phyloP scores from a whole-genome alignment of 345 rosid species.

The Citrus glauca region DNA sequence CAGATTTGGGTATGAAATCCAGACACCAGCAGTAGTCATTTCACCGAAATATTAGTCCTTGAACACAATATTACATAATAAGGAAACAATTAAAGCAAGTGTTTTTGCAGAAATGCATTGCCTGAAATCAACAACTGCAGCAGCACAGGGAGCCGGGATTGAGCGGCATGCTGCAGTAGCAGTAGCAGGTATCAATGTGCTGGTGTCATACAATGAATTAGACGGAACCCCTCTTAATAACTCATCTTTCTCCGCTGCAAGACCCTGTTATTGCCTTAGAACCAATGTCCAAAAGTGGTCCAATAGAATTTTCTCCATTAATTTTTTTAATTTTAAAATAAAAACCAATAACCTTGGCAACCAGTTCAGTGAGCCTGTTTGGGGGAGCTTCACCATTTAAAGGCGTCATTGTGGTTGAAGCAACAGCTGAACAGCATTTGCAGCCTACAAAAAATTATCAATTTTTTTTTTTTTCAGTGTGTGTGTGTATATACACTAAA shows the following conservation, averaged over 20 bases:
- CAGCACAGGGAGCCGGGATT: constrained; percentile 38
- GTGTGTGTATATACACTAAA: not conserved
- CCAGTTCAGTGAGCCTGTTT: constrained; percentile 70
- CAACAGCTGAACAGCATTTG: constrained; percentile 73
- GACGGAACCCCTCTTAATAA: constrained; percentile 46
- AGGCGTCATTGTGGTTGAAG: constrained; percentile 80
- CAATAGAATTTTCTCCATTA: not conserved
- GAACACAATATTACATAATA: not conserved
- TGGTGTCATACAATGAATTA: constrained; percentile 34
- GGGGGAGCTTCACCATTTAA: constrained; percentile 61
- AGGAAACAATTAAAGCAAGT: not conserved
- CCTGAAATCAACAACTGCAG: constrained; percentile 60
- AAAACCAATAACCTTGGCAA: constrained; percentile 57
- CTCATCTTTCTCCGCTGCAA: constrained; percentile 77
- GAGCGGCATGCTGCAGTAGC: constrained; percentile 41
- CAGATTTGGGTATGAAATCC: not conserved
- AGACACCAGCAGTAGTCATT: not conserved
- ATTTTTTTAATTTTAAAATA: not conserved
- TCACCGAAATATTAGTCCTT: not conserved
- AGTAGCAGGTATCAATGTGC: constrained; percentile 25
- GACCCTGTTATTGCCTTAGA: constrained; percentile 66
- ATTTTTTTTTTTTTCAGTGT: no score
- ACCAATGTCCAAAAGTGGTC: constrained; percentile 6
- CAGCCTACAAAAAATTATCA: constrained; percentile 44
- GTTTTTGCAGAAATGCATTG: constrained; percentile 4